Base-by-base conservation (phyloP, 805 yeast species). In the Kodamaea sagamina region DNA sequence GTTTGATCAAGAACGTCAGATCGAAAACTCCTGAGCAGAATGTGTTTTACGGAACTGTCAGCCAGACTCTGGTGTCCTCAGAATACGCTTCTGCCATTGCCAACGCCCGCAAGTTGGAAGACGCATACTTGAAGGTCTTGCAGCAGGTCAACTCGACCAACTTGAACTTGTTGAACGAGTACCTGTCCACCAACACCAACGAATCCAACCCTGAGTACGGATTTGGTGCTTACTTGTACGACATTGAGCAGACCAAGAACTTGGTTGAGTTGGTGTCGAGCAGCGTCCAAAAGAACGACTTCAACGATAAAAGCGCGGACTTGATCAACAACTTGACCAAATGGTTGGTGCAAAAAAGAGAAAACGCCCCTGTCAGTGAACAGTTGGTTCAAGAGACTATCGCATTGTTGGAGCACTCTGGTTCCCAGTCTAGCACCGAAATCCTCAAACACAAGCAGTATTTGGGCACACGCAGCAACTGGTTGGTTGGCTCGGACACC, bases 401-500 rank as follows among this genome's bases (percentile, higher is more conserved):
- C 38, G 61, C 67, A 3, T 57, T 68, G 19, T 61, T 79, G 48
- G 53, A 65, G 43, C 44, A 67, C 3, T 76, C 77, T 45, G 55
- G 62, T 18, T 17, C 39, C 9, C 64, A 80, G 11, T 55, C 66
- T 28, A 74, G 82, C 3, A 48, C 65, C 15, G 62, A 72, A 11
- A 58, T 89, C 19, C 63, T 84, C 41, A 62, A 67, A 3, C 60
- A 72, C 32, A 64, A 71, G 44, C 72, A 75, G 6, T 67, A 62
- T 44, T 78, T 86, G 52, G 50, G 55, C 21, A 61, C 72, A 43
- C 71, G 71, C 39, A 71, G 85, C 9, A 72, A 78, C 41, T 92
- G 98, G 98, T 72, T 92, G 47, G 72, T 92, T 44, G 97, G 97
- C 24, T 89, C 97, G 13, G 98, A 92, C 62, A 81, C 93, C 24